Base-by-base conservation (phyloP, 2,329 filamentous ascomycete species). In the Zalaria sp. region DNA sequence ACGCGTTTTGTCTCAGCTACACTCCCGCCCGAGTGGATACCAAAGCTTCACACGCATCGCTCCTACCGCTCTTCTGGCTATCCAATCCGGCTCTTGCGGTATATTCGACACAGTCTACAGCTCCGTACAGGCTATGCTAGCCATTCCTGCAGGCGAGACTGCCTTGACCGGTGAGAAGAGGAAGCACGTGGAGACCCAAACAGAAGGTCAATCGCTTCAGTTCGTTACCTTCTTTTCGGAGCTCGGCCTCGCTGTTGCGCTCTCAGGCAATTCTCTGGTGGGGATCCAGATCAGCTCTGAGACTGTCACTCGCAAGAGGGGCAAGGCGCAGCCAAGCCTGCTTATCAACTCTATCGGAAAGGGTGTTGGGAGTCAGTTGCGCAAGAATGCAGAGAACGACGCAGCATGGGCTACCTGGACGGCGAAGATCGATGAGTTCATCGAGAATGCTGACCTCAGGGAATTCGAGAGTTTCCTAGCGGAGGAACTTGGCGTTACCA, bases 341-440 rank as follows among this genome's bases (percentile, higher is more conserved):
- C 63, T 88, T 26, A 80, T 83, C 29, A 81, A 88, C 54, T 81
- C 82, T 0, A 75, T 88, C 41, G 80, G 81, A 2, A 79, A 79
- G 45, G 81, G 80, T 28, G 39, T 41, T 27, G 34, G 40, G 11
- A 39, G 10, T 32, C 31, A 43, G 25, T 18, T 18, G 18, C 18
- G 18, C 18, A 18, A 18, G 18, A 18, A 18, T 2, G 46, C 47
- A 32, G 50, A 47, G 39, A 45, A 45, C 39, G 43, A 39, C 26
- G 41, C 41, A 38, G 51, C 43, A 38, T 54, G 49, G 49, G 49
- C 49, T 5, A 50, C 48, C 5, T 57, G 55, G 54, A 54, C 49
- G 34, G 34, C 47, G 5, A 47, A 51, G 28, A 49, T 58, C 3
- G 53, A 56, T 27, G 38, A 43, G 7, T 40, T 53, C 1, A 38